Evolutionary conservation across 1,284 basidiomycete genomes (phyloP), one percentile per base, ranked within the genome.

Genomic region (Pseudozyma hubeiensis): DNA sequence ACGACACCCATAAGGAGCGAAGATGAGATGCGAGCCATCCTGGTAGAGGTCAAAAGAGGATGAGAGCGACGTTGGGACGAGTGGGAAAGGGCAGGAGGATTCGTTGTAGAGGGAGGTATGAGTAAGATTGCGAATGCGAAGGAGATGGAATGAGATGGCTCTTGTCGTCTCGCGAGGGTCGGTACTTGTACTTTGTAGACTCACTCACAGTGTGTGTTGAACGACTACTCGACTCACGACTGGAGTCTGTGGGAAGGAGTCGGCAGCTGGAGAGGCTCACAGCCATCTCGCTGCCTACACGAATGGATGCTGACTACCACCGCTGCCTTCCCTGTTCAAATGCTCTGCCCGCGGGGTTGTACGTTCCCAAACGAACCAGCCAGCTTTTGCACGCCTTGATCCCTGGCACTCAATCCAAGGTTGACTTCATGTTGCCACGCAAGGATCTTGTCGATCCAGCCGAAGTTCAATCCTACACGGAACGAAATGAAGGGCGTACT

Each of bases 21-120:
- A 30, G 56, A 52, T 16, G 66, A 64, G 39, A 69, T 30, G 7
- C 66, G 60, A 51, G 66, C 44, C 66, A 69, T 69, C 51, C 45
- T 58, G 50, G 33, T 13, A 13, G 17, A 47, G 4, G 34, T 9
- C 16, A 29, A 39, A n/a, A 24, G 40, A 33, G 24, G 24, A 17
- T 7, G 9, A 51, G 30, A 41, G 10, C 41, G 35, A 46, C 44
- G n/a, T 44, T 33, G 13, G 13, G 34, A 35, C 13, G 34, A 7
- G 34, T 7, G 34, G 13, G 34, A 7, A 13, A 35, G 34, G 34
- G n/a, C n/a, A n/a, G n/a, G n/a, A n/a, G n/a, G n/a, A n/a, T n/a
- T 35, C 34, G 35, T 39, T 45, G 39, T 17, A 17, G 9, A 16
- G 7, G 7, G 10, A 33, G 39, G 13, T 29, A 14, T n/a, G 47